Base-by-base conservation (phyloP, 169 alveolate species). In the Eimeria necatrix region DNA sequence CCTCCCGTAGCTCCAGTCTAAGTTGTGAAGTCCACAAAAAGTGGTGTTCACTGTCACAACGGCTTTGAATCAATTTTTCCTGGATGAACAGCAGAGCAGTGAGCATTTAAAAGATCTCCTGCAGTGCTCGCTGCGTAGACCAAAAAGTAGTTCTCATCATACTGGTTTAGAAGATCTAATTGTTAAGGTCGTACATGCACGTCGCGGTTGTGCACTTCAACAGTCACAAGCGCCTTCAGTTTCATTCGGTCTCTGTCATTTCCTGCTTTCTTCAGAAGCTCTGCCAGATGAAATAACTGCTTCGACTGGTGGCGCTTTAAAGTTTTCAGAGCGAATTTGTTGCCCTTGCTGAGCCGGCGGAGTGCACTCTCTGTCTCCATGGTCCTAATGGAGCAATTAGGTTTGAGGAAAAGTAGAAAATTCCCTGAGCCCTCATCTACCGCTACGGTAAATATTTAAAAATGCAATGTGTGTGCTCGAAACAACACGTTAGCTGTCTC, bases 1-100 rank as follows among this genome's bases (percentile, higher is more conserved):
- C 95, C n/a, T 92, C 98, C 51, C 97, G 98, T 97, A 97, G 96
- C 85, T 96, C 97, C 93, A 98, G 98, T 93, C 99, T 97, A 51
- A 99, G 96, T 96, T 99, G 98, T 53, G 98, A 97, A 91, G 97
- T 97, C 99, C 99, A 99, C 83, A 97, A 99, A 96, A 99, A 99
- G 96, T 97, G 98, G 81, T 97, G 97, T 53, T 98, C 98, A 64
- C 97, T 96, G 80, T 97, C 97, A 93, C 98, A 96, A 91, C 97
- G 97, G 93, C 97, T 91, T 91, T 95, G 94, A 49, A 97, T 95
- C 83, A 98, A 96, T 95, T 96, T 96, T 56, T 97, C 99, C 97
- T 95, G 85, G 5, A n/a, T 49, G 60, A 10, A 59, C 24, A 70
- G 87, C 52, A 12, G n/a, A 41, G 16, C 8, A 10, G 32, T 60